Conservation (phyloP, 768 basidiomycete genomes). For the Termitomyces sp. region DNA sequence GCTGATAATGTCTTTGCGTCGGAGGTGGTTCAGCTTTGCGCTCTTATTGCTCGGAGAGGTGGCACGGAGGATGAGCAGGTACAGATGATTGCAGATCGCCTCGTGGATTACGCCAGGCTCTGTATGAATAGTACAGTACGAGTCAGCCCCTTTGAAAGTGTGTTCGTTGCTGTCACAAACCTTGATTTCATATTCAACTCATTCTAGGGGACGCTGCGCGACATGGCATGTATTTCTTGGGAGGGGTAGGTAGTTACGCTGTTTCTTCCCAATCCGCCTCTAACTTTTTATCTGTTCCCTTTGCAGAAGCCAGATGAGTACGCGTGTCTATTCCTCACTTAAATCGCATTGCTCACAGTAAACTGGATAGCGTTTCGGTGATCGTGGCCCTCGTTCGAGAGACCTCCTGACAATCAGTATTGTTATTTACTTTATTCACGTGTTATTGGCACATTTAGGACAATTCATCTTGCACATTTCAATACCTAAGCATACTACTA, state of each 20-base stretch:
- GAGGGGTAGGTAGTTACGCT: conserved; percentile 55
- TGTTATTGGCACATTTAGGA: conserved; percentile 6
- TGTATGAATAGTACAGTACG: conserved; percentile 66
- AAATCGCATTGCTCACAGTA: conserved; percentile 7
- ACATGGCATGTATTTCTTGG: conserved; percentile 58
- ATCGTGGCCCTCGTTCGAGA: conserved; percentile 66
- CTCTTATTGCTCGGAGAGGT: conserved; percentile 52
- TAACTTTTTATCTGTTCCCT: conserved; percentile 6
- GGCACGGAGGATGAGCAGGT: conserved; percentile 56
- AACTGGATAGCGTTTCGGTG: conserved; percentile 54
- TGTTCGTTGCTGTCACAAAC: conserved; percentile 17
- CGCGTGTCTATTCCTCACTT: conserved; percentile 20
- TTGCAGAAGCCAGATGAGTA: conserved; percentile 78
- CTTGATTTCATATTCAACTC: background rate
- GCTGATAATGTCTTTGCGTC: conserved; percentile 60
- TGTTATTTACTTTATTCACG: conserved; percentile 9
- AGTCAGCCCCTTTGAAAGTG: conserved; percentile 72
- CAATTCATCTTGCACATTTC: conserved; percentile 6
- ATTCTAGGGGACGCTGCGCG: conserved; percentile 54
- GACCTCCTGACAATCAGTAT: conserved; percentile 30
- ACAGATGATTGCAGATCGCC: conserved; percentile 65
- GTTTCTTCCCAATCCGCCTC: conserved; percentile 6
- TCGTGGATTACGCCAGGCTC: conserved; percentile 60
- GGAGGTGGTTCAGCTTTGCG: conserved; percentile 68
- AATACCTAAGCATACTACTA: conserved; percentile 3